phyloP scores from a whole-genome alignment of 805 yeast genomes.

The Hyphopichia homilentoma region DNA sequence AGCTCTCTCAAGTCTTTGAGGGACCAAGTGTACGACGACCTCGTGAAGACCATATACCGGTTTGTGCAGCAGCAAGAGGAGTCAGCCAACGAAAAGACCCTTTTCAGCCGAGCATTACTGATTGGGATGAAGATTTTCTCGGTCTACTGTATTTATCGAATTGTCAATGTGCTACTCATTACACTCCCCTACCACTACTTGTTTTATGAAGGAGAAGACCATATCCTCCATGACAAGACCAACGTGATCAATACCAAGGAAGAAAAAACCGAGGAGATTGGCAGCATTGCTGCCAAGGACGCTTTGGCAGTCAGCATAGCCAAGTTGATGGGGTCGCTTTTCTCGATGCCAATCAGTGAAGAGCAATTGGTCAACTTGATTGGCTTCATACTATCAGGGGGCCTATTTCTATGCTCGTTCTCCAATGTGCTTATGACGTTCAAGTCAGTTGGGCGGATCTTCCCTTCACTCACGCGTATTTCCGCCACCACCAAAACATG shows the following conservation, averaged over 20 bases:
- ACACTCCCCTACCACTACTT: slow-evolving; percentile 33
- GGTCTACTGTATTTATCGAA: slow-evolving; percentile 47
- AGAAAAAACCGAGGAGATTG: slow-evolving; percentile 5
- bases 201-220: slow-evolving; percentile 4
- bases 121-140: slow-evolving; percentile 26
- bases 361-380: slow-evolving; percentile 42
- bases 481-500: slow-evolving; percentile 20
- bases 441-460: slow-evolving; percentile 42
- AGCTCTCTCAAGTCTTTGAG: slow-evolving; percentile 30
- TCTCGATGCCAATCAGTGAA: slow-evolving; percentile 28
- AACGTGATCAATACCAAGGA: neutral
- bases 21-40: slow-evolving; percentile 27
- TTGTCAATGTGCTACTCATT: slow-evolving; percentile 38
- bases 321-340: slow-evolving; percentile 27
- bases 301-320: slow-evolving; percentile 50
- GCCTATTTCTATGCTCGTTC: slow-evolving; percentile 58
- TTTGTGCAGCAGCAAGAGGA: slow-evolving; percentile 13
- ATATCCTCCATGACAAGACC: neutral
- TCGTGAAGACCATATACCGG: slow-evolving; percentile 15
- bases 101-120: slow-evolving; percentile 11
- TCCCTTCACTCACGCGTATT: slow-evolving; percentile 19
- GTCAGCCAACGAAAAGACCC: neutral
- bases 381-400: slow-evolving; percentile 52
- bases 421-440: slow-evolving; percentile 62
- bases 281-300: slow-evolving; percentile 24